These are phyloP conservation scores for Urochloa ruziziensis DNA, from an alignment of 176 grass and related monocot genomes.

Conservation along the genomic window DNA sequence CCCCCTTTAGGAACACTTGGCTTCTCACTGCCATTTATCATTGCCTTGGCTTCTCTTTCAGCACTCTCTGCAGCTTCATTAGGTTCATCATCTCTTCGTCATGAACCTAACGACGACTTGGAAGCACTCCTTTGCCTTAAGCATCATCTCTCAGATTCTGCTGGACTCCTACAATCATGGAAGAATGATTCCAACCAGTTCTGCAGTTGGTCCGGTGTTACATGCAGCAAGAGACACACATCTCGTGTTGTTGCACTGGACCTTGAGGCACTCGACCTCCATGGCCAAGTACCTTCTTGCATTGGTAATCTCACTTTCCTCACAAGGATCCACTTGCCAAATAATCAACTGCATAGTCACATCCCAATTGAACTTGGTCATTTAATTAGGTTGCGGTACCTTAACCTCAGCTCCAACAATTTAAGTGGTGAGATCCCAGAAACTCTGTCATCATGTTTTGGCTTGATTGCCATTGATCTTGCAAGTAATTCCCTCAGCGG, in stretches of 20 bases:
- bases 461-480: constrained; percentile 17
- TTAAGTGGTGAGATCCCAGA: background rate
- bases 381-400: background rate
- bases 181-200: background rate
- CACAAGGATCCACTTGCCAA: background rate
- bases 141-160: background rate
- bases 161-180: background rate
- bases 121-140: background rate
- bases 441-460: background rate
- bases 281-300: background rate
- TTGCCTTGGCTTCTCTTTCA: too few relatives aligned
- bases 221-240: background rate
- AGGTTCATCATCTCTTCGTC: too few relatives aligned
- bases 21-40: too few relatives aligned
- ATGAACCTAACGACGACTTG: background rate
- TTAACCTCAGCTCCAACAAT: background rate
- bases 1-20: too few relatives aligned
- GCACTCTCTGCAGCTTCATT: too few relatives aligned
- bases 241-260: background rate
- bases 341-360: background rate
- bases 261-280: background rate
- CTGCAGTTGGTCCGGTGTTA: background rate
- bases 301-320: background rate
- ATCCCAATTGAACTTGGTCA: background rate
- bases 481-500: background rate